Conservation (phyloP, 176 grass and related monocot genomes). For the Oryza glumipatula region DNA sequence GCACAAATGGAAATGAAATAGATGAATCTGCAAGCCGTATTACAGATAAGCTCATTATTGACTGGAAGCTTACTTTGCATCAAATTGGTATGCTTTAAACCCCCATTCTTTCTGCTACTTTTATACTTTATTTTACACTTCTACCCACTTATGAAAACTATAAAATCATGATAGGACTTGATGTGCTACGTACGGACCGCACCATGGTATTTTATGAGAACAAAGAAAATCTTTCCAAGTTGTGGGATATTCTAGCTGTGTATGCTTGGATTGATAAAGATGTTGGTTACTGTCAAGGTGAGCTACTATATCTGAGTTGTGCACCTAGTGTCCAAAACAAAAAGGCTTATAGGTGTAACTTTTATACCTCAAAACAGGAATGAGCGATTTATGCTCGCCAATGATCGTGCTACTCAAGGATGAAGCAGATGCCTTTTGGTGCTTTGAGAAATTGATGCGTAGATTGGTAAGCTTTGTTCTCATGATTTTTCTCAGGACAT, state of each 20-base stretch:
- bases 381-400: conserved; percentile 99
- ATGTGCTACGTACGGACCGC: conserved; percentile 92
- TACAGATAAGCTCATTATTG: conserved; percentile 83
- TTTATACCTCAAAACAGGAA: conserved; percentile 66
- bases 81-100: conserved; percentile 76
- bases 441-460: conserved; percentile 97
- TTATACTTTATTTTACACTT: conserved; percentile 15
- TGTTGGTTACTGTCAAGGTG: conserved; percentile 99
- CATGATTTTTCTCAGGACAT: conserved; percentile 12
- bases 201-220: conserved; percentile 97
- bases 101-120: conserved; percentile 18
- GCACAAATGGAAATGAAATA: conserved; percentile 13
- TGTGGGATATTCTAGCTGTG: conserved; percentile 97
- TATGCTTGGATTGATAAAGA: conserved; percentile 99
- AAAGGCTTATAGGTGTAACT: conserved; percentile 27
- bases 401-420: conserved; percentile 93
- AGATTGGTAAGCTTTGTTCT: conserved; percentile 73
- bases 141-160: conserved; percentile 20
- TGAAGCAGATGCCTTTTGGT: conserved; percentile 99
- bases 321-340: conserved; percentile 36
- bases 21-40: conserved; percentile 27
- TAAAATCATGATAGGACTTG: conserved; percentile 70
- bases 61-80: conserved; percentile 97
- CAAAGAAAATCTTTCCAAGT: conserved; percentile 95
- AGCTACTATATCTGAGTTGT: conserved; percentile 22